Conservation (phyloP, 768 basidiomycete species). For the Kwoniella europaea region DNA sequence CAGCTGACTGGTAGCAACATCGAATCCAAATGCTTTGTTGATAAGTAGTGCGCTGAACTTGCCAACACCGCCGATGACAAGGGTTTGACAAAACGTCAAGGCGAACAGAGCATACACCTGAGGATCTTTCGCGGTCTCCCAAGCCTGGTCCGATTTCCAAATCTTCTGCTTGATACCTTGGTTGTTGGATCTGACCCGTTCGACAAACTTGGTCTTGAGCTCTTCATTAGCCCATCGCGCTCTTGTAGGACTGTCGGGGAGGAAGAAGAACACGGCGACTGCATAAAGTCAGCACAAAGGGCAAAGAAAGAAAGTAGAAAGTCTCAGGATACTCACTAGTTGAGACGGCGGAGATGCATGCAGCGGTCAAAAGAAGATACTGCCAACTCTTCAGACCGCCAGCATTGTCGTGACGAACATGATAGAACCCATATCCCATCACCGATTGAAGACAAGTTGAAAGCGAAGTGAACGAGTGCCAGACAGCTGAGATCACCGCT, state of each 20-base stretch:
- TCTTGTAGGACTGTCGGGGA: slow-evolving; percentile 39
- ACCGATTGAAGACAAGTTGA: slow-evolving; percentile 22
- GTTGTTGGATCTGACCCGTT: slow-evolving; percentile 45
- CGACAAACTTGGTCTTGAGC: slow-evolving; percentile 35
- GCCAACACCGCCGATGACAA: slow-evolving; percentile 40
- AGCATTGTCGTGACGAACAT: slow-evolving; percentile 23
- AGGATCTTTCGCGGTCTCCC: slow-evolving; percentile 44
- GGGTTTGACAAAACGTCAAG: slow-evolving; percentile 61
- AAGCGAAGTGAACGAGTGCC: slow-evolving; percentile 25
- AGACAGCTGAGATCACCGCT: slow-evolving; percentile 17
- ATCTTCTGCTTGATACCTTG: slow-evolving; percentile 40
- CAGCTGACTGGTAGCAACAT: slow-evolving; percentile 24
- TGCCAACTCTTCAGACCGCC: slow-evolving; percentile 37
- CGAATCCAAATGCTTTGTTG: slow-evolving; percentile 42
- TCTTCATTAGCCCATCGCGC: slow-evolving; percentile 44
- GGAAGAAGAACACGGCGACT: slow-evolving; percentile 29
- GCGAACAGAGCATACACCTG: slow-evolving; percentile 62
- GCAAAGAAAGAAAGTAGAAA: background rate
- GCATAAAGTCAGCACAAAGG: background rate
- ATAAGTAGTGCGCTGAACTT: slow-evolving; percentile 40
- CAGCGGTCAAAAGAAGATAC: slow-evolving; percentile 33
- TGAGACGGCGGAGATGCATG: slow-evolving; percentile 21
- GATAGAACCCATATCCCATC: slow-evolving; percentile 35
- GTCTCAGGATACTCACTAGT: slow-evolving; percentile 11
- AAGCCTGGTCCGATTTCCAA: slow-evolving; percentile 43